Conservation (phyloP, 2,329 filamentous ascomycete genomes). For the Leptographium procerum region DNA sequence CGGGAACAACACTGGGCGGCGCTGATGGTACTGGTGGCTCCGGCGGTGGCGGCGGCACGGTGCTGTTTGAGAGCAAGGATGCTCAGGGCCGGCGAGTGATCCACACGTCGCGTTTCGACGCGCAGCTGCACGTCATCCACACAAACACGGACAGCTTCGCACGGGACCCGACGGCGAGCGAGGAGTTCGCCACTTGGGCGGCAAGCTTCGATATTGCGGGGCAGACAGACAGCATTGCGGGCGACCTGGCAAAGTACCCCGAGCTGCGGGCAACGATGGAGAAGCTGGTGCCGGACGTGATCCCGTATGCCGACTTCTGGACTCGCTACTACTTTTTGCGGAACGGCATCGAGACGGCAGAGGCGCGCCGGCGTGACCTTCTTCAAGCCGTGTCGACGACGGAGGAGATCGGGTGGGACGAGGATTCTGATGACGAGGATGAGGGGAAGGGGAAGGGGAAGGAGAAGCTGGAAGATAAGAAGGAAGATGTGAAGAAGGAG, state of each 20-base stretch:
- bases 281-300: conserved; percentile 81
- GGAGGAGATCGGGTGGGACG: conserved; percentile 61
- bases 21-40: no score
- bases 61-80: conserved; percentile 92
- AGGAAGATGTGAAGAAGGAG: conserved; percentile 21
- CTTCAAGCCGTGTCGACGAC: conserved; percentile 66
- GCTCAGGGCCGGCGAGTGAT: conserved; percentile 83
- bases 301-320: conserved; percentile 90
- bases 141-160: conserved; percentile 71
- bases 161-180: conserved; percentile 59
- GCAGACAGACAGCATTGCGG: conserved; percentile 74
- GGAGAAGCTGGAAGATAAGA: conserved; percentile 48
- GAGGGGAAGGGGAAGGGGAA: conserved; percentile 38
- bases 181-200: conserved; percentile 65
- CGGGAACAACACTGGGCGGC: conserved; percentile 4
- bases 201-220: conserved; percentile 66
- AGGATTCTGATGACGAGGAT: conserved; percentile 31
- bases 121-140: conserved; percentile 91
- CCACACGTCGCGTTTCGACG: conserved; percentile 87
- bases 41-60: conserved; percentile 27
- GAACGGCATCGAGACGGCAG: conserved; percentile 86
- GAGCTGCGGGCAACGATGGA: conserved; percentile 87
- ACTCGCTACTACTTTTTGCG: conserved; percentile 89
- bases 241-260: conserved; percentile 73
- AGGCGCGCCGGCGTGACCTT: conserved; percentile 76